Evolutionary conservation across 179 eudicot genomes (phyloP).

Genomic region (Pouteria campechiana): DNA sequence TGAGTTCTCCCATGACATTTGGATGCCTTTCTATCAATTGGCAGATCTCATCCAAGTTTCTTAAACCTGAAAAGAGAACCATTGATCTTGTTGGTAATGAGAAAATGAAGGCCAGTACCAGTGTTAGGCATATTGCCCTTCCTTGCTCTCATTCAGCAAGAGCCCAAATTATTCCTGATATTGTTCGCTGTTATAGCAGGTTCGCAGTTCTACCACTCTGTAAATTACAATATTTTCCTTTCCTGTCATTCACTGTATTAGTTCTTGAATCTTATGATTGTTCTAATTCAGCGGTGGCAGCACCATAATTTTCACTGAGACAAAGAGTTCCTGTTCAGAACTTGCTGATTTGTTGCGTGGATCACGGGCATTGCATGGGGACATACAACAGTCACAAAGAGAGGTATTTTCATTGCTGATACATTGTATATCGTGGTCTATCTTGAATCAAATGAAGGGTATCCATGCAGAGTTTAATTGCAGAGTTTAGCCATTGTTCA

Average conservation of each 20-base stretch:
- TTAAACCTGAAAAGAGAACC: conserved; percentile 60
- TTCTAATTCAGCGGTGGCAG: conserved; percentile 69
- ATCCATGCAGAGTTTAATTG: too few species aligned
- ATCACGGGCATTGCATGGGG: conserved; percentile 88
- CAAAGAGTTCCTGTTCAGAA: conserved; percentile 64
- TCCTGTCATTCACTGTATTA: not conserved
- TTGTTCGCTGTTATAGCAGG: conserved; percentile 86
- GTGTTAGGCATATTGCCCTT: conserved; percentile 77
- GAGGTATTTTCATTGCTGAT: too few species aligned
- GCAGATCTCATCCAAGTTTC: conserved; percentile 67
- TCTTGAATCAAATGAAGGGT: too few species aligned
- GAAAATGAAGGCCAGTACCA: conserved; percentile 92
- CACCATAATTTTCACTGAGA: conserved; percentile 75
- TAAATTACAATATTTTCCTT: not conserved
- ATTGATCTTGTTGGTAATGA: conserved; percentile 95
- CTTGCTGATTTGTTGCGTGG: conserved; percentile 67
- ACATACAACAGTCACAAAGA: conserved; percentile 77
- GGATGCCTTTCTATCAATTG: not conserved
- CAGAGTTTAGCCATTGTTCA: too few species aligned
- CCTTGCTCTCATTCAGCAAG: conserved; percentile 80
- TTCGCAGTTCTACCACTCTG: conserved; percentile 9
- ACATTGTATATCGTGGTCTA: too few species aligned
- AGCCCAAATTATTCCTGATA: conserved; percentile 80
- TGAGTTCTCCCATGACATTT: not conserved
- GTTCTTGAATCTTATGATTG: not conserved